Evolutionary conservation across 1,139 yeast species (phyloP).

Genomic region (Yamadazyma friedrichii): DNA sequence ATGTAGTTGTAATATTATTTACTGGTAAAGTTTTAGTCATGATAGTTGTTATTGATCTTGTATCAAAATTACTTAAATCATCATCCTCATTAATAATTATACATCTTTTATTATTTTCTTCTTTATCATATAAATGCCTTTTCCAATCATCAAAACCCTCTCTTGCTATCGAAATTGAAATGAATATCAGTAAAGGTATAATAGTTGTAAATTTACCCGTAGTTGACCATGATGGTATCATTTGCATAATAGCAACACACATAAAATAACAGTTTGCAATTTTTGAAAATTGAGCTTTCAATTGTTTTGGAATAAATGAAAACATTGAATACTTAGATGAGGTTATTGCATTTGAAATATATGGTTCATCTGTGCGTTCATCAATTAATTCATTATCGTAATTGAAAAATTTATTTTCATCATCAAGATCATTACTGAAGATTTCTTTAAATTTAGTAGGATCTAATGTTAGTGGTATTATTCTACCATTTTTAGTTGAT

Average conservation of each 20-base stretch:
- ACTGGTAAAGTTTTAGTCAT: slow-evolving; percentile 35
- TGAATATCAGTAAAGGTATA: slow-evolving; percentile 80
- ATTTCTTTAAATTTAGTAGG: slow-evolving; percentile 26
- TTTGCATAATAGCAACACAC: slow-evolving; percentile 85
- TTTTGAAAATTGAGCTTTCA: slow-evolving; percentile 88
- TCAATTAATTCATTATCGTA: slow-evolving; percentile 46
- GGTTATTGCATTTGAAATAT: slow-evolving; percentile 66
- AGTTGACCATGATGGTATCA: slow-evolving; percentile 97
- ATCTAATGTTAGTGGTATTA: slow-evolving; percentile 61
- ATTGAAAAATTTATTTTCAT: slow-evolving; percentile 3
- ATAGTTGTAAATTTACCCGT: slow-evolving; percentile 97
- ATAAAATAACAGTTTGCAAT: slow-evolving; percentile 85
- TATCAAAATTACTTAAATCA: slow-evolving; percentile 28
- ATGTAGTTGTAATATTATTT: background rate
- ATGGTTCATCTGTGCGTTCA: slow-evolving; percentile 66
- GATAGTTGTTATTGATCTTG: slow-evolving; percentile 38
- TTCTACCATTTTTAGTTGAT: slow-evolving; percentile 68
- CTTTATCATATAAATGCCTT: slow-evolving; percentile 81
- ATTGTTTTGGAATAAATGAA: slow-evolving; percentile 84
- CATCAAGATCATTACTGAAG: slow-evolving; percentile 22
- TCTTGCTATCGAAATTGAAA: slow-evolving; percentile 85
- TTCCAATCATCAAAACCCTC: slow-evolving; percentile 94
- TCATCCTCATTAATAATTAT: slow-evolving; percentile 37
- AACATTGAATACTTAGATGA: slow-evolving; percentile 84
- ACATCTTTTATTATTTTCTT: slow-evolving; percentile 70